Conservation (phyloP, 2,329 filamentous ascomycete species). For the Atkinsonella hypoxylon region DNA sequence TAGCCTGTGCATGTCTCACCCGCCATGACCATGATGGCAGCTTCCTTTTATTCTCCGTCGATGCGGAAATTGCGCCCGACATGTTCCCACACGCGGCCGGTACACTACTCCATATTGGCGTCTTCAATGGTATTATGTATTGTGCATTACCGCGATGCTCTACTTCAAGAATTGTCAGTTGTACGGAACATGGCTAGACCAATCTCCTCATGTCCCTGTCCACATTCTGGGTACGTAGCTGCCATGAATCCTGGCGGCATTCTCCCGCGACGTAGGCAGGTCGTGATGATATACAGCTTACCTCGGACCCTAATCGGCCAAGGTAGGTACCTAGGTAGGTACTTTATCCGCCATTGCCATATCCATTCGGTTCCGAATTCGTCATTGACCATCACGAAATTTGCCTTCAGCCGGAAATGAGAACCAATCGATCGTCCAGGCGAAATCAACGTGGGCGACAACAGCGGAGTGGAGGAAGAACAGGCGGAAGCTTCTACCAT, state of each 20-base stretch:
- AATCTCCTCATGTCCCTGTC: too few relatives aligned
- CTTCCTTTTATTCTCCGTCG: neutral
- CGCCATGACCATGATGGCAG: neutral
- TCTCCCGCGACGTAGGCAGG: too few relatives aligned
- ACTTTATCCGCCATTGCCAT: too few relatives aligned
- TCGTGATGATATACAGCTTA: too few relatives aligned
- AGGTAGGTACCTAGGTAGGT: too few relatives aligned
- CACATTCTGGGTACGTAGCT: too few relatives aligned
- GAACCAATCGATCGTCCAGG: conserved; percentile 4
- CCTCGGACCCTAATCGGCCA: too few relatives aligned
- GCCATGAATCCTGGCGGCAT: too few relatives aligned
- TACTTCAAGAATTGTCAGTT: too few relatives aligned
- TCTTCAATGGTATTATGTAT: neutral
- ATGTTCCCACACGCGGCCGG: neutral
- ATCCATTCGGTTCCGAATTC: neutral
- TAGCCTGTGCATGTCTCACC: neutral
- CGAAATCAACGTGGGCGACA: conserved; percentile 6
- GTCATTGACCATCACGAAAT: neutral
- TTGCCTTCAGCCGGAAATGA: neutral
- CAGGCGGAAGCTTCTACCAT: neutral
- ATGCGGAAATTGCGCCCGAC: neutral
- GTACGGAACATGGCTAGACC: too few relatives aligned
- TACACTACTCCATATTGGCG: neutral
- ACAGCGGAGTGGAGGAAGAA: neutral
- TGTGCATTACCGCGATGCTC: neutral